Base-by-base conservation (phyloP, 352 stramenopile genomes). In the Phytopythium montanum region DNA sequence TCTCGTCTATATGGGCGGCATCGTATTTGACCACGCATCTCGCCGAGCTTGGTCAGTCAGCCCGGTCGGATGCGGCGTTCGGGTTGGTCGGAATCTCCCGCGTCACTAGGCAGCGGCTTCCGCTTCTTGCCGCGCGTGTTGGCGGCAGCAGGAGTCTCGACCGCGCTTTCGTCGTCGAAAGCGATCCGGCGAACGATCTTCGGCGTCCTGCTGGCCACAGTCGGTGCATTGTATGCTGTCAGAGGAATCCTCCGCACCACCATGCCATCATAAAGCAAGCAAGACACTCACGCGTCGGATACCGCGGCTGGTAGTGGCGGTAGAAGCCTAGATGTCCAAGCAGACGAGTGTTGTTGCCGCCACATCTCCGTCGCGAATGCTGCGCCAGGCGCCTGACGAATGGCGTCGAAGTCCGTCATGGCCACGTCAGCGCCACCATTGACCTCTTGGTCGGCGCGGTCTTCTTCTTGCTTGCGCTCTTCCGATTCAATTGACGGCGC, bases 101-200 rank as follows among this genome's bases (percentile, higher is more conserved):
- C 31, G 13, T 10, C 31, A 14, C 7, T 10, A 10, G 0, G 9
- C 41, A 26, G n/a, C 19, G 21, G 23, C 34, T 36, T 52, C 25
- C 25, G 45, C 13, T 52, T 52, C 45, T 52, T 34, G 9, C 3
- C 25, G 2, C 14, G 33, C 45, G 14, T 16, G 8, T 25, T 23
- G 25, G 3, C 23, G 42, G 16, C 42, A 4, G 46, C 46, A 19
- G 29, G 18, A 3, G 28, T 55, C 29, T 26, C 29, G 29, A 18
- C 19, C 3, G 9, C 18, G 9, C 5, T 18, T 18, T 31, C 49
- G 33, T 55, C 49, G 29, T 55, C 49, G 49, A 55, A 55, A 19
- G 49, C 19, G 29, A 55, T 55, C 10, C 49, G 49, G 3, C 49
- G 49, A 29, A 41, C 39, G 21, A 55, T 55, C 19, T 42, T 19